Evolutionary conservation across 1,284 basidiomycete species (phyloP).

Genomic region (Irpex sp.): DNA sequence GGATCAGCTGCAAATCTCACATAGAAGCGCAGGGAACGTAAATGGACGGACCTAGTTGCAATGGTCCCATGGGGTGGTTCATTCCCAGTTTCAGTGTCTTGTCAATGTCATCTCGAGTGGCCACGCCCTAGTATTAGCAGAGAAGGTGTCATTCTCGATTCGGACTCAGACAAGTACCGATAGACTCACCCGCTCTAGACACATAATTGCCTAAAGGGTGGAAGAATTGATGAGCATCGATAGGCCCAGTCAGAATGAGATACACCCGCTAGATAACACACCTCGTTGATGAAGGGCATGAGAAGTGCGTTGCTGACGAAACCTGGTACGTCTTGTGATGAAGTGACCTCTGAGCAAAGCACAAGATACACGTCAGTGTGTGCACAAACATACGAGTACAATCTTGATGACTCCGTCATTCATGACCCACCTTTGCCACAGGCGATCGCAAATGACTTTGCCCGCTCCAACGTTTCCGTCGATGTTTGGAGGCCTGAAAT

Average conservation of each 20-base stretch:
- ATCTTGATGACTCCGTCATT: neutral
- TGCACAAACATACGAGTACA: neutral
- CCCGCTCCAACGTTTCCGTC: constrained; percentile 69
- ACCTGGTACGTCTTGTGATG: constrained; percentile 87
- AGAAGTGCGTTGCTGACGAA: constrained; percentile 86
- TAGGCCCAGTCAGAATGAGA: neutral
- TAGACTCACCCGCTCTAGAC: constrained; percentile 71
- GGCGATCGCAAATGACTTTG: constrained; percentile 79
- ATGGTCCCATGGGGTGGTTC: constrained; percentile 94
- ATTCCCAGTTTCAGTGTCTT: constrained; percentile 91
- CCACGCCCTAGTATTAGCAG: constrained; percentile 59
- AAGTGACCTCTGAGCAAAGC: constrained; percentile 68
- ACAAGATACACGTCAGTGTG: neutral
- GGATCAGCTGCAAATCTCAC: constrained; percentile 2
- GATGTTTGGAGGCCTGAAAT: constrained; percentile 93
- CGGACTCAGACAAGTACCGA: neutral
- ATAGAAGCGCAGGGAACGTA: constrained; percentile 1
- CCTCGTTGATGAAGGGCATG: constrained; percentile 92
- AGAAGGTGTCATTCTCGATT: neutral
- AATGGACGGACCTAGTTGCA: constrained; percentile 62
- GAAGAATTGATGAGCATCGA: constrained; percentile 1
- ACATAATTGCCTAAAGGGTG: constrained; percentile 76
- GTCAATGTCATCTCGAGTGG: constrained; percentile 93
- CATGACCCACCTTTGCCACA: constrained; percentile 78
- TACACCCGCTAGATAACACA: constrained; percentile 27